These are phyloP conservation scores for Chaetomium cochliodes DNA, from an alignment of 495 filamentous ascomycete species.

Conservation along the genomic window DNA sequence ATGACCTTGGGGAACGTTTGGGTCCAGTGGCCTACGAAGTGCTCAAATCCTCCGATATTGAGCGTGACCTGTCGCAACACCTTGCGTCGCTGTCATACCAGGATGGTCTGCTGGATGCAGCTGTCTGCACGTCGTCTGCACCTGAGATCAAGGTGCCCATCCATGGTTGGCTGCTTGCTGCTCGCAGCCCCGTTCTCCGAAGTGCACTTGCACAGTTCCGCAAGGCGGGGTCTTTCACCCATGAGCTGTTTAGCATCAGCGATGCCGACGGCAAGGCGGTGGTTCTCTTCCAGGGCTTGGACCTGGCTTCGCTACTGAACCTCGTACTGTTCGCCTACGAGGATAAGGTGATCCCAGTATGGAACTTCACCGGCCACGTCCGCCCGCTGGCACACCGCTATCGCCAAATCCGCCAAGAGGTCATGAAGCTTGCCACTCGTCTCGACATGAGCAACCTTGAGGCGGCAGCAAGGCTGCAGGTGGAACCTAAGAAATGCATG, in stretches of 20 bases:
- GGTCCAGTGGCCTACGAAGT: constrained; percentile 47
- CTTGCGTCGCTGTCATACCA: constrained; percentile 38
- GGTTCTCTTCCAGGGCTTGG: constrained; percentile 63
- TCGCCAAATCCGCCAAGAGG: constrained; percentile 73
- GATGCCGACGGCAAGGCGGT: constrained; percentile 50
- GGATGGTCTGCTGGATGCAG: constrained; percentile 44
- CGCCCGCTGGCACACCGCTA: constrained; percentile 64
- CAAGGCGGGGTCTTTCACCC: constrained; percentile 37
- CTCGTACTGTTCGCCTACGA: constrained; percentile 77
- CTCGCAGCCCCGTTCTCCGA: constrained; percentile 68
- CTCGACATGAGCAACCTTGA: constrained; percentile 69
- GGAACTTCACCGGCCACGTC: constrained; percentile 67
- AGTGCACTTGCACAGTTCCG: constrained; percentile 56
- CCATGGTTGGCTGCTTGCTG: constrained; percentile 77
- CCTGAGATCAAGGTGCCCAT: constrained; percentile 71
- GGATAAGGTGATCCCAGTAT: constrained; percentile 77
- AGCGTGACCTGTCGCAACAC: constrained; percentile 51
- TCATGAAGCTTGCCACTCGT: constrained; percentile 72
- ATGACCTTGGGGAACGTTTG: constrained; percentile 34
- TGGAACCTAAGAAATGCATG: constrained; percentile 59
- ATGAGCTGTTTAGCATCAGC: constrained; percentile 61
- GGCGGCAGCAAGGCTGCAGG: constrained; percentile 70
- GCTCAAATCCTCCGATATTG: constrained; percentile 56
- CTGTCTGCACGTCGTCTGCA: constrained; percentile 54
- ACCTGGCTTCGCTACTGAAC: constrained; percentile 74